A percentile compares a stretch with the other conserved stretches of the same genome.
These are phyloP conservation scores for Bauhinia variegata DNA, from an alignment of 306 rosid genomes.

Conservation along the genomic window DNA sequence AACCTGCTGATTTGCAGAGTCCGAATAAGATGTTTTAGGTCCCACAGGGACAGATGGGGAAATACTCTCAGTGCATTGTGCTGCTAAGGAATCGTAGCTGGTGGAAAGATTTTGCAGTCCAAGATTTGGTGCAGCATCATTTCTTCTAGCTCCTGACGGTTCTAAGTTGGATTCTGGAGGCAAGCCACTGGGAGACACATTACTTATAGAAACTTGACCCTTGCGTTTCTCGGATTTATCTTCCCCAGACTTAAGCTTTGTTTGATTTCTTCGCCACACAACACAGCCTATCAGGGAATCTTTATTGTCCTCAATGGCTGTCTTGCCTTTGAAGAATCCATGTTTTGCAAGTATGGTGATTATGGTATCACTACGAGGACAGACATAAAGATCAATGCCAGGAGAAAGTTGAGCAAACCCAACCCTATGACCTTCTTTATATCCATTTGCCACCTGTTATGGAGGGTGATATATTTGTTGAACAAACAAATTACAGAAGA, in stretches of 20 bases:
- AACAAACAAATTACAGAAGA: neutral
- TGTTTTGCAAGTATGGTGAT: conserved; percentile 41
- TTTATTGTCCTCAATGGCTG: conserved; percentile 37
- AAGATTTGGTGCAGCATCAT: neutral
- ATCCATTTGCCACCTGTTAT: conserved; percentile 34
- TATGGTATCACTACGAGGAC: conserved; percentile 39
- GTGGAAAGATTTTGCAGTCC: neutral
- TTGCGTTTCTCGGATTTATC: conserved; percentile 17
- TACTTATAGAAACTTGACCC: neutral
- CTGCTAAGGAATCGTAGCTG: neutral
- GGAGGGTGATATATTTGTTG: neutral
- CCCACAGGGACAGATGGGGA: neutral
- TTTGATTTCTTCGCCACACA: conserved; percentile 39
- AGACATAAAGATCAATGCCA: conserved; percentile 37
- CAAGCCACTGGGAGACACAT: neutral
- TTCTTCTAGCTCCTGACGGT: neutral
- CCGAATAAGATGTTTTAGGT: conserved; percentile 7
- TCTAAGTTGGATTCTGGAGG: conserved; percentile 13
- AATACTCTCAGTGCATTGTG: conserved; percentile 2
- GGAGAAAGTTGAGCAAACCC: conserved; percentile 33
- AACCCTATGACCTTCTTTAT: conserved; percentile 34
- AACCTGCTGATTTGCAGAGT: conserved; percentile 6
- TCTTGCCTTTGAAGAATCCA: conserved; percentile 44
- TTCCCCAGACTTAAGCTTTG: neutral
- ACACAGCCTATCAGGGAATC: conserved; percentile 40